These are phyloP conservation scores for Neurospora tetrasperma DNA, from an alignment of 495 filamentous ascomycete genomes.

Conservation along the genomic window DNA sequence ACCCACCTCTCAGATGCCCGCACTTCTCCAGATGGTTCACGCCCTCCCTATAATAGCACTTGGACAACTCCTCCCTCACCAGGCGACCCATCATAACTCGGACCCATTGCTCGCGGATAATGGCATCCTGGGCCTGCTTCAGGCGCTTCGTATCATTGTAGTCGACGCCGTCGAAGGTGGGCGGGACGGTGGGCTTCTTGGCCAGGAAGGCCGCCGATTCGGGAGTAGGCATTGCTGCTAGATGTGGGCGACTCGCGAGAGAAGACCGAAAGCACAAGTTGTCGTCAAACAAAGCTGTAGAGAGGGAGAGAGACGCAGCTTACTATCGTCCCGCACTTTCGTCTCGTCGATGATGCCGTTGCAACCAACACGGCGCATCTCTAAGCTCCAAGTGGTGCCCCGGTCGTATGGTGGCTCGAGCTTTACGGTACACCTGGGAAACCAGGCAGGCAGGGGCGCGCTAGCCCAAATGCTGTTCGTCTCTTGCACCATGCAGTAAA, in stretches of 20 bases:
- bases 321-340: neutral
- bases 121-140: conserved; percentile 88
- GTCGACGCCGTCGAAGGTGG: conserved; percentile 95
- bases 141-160: conserved; percentile 83
- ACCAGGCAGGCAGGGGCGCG: neutral
- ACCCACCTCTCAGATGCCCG: conserved; percentile 77
- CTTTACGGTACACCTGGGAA: neutral
- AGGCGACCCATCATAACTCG: conserved; percentile 92
- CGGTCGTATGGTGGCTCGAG: neutral
- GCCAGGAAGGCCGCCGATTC: conserved; percentile 88
- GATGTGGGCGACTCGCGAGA: neutral
- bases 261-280: neutral
- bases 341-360: neutral
- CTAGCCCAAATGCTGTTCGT: neutral
- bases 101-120: conserved; percentile 96
- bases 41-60: conserved; percentile 90
- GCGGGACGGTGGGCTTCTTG: conserved; percentile 86
- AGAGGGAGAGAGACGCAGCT: neutral
- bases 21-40: conserved; percentile 98
- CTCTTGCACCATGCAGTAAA: neutral
- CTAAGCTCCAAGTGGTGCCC: neutral
- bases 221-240: conserved; percentile 61
- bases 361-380: neutral
- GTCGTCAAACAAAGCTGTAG: neutral
- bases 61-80: conserved; percentile 86